phyloP scores from a whole-genome alignment of 169 alveolate genomes.

The Cryptosporidium meleagridis region DNA sequence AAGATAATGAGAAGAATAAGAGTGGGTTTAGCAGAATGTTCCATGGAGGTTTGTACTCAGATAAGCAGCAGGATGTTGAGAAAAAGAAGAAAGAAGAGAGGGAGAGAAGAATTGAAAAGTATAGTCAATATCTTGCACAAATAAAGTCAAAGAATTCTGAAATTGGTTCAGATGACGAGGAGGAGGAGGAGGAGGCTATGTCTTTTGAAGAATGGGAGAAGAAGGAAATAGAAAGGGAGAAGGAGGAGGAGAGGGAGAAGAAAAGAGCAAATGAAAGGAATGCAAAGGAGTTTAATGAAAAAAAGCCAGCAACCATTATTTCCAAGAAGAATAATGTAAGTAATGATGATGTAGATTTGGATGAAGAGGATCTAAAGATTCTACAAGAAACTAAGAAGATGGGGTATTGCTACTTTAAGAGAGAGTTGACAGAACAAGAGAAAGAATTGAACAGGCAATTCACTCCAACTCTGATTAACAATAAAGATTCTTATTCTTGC shows the following conservation, averaged over 20 bases:
- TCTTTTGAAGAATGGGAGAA: constrained; percentile 81
- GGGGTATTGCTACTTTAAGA: constrained; percentile 88
- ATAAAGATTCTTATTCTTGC: constrained; percentile 13
- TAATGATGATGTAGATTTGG: constrained; percentile 79
- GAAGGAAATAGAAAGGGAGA: constrained; percentile 79
- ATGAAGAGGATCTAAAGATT: constrained; percentile 87
- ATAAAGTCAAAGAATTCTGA: constrained; percentile 76
- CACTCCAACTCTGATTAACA: constrained; percentile 68
- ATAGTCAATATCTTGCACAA: constrained; percentile 79
- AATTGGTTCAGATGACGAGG: constrained; percentile 72
- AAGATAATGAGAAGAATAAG: constrained; percentile 77
- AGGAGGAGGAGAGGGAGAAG: constrained; percentile 76
- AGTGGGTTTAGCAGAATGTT: constrained; percentile 85
- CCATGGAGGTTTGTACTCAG: constrained; percentile 81
- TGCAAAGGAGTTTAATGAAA: constrained; percentile 77
- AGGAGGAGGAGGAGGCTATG: constrained; percentile 75
- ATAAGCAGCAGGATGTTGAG: constrained; percentile 85
- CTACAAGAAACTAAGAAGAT: constrained; percentile 86
- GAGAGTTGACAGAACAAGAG: constrained; percentile 79
- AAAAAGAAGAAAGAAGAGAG: constrained; percentile 78
- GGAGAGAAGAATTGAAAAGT: constrained; percentile 79
- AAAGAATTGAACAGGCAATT: constrained; percentile 76
- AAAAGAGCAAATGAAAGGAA: constrained; percentile 75
- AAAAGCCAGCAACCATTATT: constrained; percentile 57
- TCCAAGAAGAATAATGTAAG: constrained; percentile 75